Conservation (phyloP, 2,329 filamentous ascomycete species). For the Furcasterigmium sp. region DNA sequence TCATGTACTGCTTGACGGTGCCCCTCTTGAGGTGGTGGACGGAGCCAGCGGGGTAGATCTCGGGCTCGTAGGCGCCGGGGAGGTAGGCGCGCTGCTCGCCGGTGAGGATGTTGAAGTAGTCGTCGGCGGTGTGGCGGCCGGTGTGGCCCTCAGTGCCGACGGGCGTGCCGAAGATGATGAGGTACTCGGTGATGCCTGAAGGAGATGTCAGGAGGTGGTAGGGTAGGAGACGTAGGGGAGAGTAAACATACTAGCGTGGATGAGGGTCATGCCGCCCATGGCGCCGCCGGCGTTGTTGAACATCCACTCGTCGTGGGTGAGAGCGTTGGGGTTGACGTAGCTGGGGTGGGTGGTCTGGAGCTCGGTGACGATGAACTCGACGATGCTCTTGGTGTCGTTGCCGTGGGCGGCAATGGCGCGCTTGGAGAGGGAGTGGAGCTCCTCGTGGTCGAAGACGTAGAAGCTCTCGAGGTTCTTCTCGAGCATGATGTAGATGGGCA, state of each 20-base stretch:
- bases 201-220: not conserved
- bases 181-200: conserved; percentile 73
- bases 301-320: conserved; percentile 74
- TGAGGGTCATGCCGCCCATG: conserved; percentile 88
- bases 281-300: conserved; percentile 90
- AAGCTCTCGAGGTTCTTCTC: conserved; percentile 57
- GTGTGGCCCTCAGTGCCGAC: conserved; percentile 84
- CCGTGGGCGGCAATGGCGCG: conserved; percentile 64
- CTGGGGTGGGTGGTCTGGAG: conserved; percentile 47
- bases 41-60: conserved; percentile 63
- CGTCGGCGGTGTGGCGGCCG: conserved; percentile 84
- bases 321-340: conserved; percentile 64
- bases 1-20: conserved; percentile 75
- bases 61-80: conserved; percentile 62
- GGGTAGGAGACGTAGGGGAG: not conserved
- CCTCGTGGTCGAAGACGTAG: conserved; percentile 69
- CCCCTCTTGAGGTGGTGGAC: conserved; percentile 70
- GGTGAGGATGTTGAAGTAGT: conserved; percentile 88
- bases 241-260: conserved; percentile 75
- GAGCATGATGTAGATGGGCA: conserved; percentile 47
- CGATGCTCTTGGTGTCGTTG: conserved; percentile 67
- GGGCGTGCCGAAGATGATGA: conserved; percentile 82
- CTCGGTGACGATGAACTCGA: conserved; percentile 64
- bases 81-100: conserved; percentile 74
- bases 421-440: conserved; percentile 64